Conservation (phyloP, 371 early-diverging fungal genomes). For the Apophysomyces sp. region DNA sequence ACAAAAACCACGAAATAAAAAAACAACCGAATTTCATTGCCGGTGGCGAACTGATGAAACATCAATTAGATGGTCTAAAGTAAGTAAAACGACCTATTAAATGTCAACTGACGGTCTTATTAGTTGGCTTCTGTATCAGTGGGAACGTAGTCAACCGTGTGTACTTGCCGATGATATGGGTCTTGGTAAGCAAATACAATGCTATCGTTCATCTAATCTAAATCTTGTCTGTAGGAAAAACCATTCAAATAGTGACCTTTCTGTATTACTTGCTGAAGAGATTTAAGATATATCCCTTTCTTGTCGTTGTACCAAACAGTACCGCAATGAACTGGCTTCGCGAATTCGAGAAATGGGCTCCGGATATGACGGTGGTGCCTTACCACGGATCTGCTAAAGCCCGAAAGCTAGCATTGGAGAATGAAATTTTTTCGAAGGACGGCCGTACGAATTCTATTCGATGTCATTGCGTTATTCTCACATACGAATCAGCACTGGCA, state of each 20-base stretch:
- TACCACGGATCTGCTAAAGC: conserved; percentile 49
- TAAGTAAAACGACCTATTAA: conserved; percentile 30
- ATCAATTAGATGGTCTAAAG: conserved; percentile 88
- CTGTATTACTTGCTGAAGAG: conserved; percentile 55
- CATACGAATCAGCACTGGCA: conserved; percentile 68
- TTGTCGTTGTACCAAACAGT: conserved; percentile 85
- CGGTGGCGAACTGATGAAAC: conserved; percentile 71
- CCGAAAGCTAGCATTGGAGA: conserved; percentile 54
- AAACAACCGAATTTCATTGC: conserved; percentile 65
- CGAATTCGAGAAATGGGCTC: conserved; percentile 82
- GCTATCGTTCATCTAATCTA: neutral
- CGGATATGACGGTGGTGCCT: conserved; percentile 60
- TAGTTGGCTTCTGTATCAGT: conserved; percentile 77
- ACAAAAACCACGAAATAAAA: conserved; percentile 45
- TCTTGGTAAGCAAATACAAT: conserved; percentile 59
- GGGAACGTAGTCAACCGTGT: conserved; percentile 57
- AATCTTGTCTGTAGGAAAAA: conserved; percentile 61
- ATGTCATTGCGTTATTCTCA: conserved; percentile 81
- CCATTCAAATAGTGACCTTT: conserved; percentile 85
- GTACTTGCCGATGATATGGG: conserved; percentile 97
- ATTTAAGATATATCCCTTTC: conserved; percentile 67
- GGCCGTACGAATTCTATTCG: conserved; percentile 33
- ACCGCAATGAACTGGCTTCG: conserved; percentile 81
- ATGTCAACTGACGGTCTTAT: conserved; percentile 15
- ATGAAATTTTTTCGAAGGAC: conserved; percentile 59